A percentile compares a stretch with the other conserved stretches of the same genome.
These are phyloP conservation scores for Microdochium bolleyi DNA, from an alignment of 2,329 filamentous ascomycete species.

Conservation along the genomic window DNA sequence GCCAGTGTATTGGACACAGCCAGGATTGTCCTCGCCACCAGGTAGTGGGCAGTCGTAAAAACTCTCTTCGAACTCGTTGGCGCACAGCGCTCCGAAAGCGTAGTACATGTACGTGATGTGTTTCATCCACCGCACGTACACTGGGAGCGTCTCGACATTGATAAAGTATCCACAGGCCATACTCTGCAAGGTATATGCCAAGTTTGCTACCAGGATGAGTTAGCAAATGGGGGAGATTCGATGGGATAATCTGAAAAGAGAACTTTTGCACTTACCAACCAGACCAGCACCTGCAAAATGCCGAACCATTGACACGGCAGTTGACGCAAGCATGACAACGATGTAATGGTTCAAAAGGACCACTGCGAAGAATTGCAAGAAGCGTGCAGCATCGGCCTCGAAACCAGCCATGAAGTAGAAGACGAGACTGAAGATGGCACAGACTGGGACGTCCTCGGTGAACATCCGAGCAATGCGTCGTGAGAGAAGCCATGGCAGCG, in stretches of 20 bases:
- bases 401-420: conserved; percentile 77
- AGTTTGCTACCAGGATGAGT: conserved; percentile 39
- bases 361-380: conserved; percentile 65
- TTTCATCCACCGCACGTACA: conserved; percentile 75
- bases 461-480: conserved; percentile 60
- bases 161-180: conserved; percentile 74
- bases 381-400: conserved; percentile 51
- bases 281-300: conserved; percentile 65
- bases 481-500: conserved; percentile 62
- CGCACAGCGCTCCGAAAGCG: conserved; percentile 60
- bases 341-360: conserved; percentile 66
- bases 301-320: conserved; percentile 56
- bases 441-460: conserved; percentile 66
- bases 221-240: not conserved
- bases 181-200: conserved; percentile 65
- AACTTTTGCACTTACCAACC: conserved; percentile 24
- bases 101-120: conserved; percentile 63
- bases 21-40: conserved; percentile 54
- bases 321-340: conserved; percentile 62
- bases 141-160: conserved; percentile 62
- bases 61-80: conserved; percentile 64
- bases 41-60: conserved; percentile 67
- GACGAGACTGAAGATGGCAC: conserved; percentile 61
- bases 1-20: conserved; percentile 62
- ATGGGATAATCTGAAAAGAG: not conserved